Conservation (phyloP, 129 eudicot species). For the Scalesia atractyloides region DNA sequence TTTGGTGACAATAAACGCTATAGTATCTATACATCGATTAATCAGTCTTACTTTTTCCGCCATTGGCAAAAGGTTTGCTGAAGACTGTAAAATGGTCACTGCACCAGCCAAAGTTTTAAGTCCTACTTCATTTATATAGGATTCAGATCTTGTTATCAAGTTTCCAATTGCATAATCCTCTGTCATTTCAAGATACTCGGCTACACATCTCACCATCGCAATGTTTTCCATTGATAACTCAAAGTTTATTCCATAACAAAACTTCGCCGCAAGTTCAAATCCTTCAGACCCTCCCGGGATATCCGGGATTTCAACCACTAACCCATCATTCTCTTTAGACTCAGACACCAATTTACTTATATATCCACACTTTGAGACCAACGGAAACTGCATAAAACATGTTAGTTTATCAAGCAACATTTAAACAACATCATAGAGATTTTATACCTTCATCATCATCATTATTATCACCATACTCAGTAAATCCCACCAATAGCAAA, state of each 20-base stretch:
- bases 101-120: conserved; percentile 62
- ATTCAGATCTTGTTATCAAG: conserved; percentile 69
- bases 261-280: conserved; percentile 91
- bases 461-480: too few species aligned
- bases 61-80: conserved; percentile 54
- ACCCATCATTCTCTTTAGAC: conserved; percentile 36
- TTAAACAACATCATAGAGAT: background rate
- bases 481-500: too few species aligned
- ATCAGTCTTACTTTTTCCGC: conserved; percentile 74
- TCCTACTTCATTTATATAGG: conserved; percentile 75
- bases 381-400: conserved; percentile 65
- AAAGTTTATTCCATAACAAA: conserved; percentile 89
- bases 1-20: conserved; percentile 72
- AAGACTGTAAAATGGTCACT: conserved; percentile 59
- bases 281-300: conserved; percentile 86
- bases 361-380: conserved; percentile 86
- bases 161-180: conserved; percentile 82
- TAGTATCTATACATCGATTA: conserved; percentile 74
- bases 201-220: conserved; percentile 79
- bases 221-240: conserved; percentile 76
- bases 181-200: conserved; percentile 94
- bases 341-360: conserved; percentile 58
- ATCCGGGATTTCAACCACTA: conserved; percentile 60
- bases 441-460: conserved; percentile 80
- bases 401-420: background rate